Conservation (phyloP, 305 asterid genomes). For the Fraxinus latifolia region DNA sequence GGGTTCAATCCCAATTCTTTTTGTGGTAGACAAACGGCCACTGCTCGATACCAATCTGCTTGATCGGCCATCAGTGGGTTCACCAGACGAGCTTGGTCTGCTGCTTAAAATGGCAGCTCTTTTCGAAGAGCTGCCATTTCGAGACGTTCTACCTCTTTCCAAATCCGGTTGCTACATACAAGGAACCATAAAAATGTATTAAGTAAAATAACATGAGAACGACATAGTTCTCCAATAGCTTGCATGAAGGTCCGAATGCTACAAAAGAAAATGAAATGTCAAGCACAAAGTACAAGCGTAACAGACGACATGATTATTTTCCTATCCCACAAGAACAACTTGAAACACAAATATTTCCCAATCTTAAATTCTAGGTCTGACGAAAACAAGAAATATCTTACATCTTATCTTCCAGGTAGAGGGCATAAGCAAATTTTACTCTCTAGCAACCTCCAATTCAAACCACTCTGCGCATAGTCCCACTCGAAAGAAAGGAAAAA, state of each 20-base stretch:
- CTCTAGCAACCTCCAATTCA: background rate
- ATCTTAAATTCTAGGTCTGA: background rate
- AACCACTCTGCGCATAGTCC: background rate
- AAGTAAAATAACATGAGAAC: background rate
- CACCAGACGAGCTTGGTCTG: slow-evolving; percentile 75
- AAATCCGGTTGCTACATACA: slow-evolving; percentile 41
- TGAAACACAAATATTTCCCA: background rate
- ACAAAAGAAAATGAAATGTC: background rate
- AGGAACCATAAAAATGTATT: background rate
- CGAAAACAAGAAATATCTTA: background rate
- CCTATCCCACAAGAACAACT: background rate
- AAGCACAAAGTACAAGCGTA: background rate
- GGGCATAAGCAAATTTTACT: background rate
- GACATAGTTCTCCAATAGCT: background rate
- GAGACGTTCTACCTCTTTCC: slow-evolving; percentile 36
- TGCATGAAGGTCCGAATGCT: background rate
- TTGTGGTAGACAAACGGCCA: slow-evolving; percentile 63
- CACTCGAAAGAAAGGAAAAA: background rate
- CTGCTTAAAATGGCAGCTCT: slow-evolving; percentile 41
- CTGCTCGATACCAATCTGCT: slow-evolving; percentile 61
- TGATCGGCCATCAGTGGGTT: slow-evolving; percentile 57
- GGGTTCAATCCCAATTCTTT: slow-evolving; percentile 47
- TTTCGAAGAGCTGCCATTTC: slow-evolving; percentile 45
- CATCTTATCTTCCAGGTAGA: background rate
- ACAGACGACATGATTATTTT: background rate